These are phyloP conservation scores for Verticillium albo-atrum DNA, from an alignment of 2,329 filamentous ascomycete genomes.

Conservation along the genomic window DNA sequence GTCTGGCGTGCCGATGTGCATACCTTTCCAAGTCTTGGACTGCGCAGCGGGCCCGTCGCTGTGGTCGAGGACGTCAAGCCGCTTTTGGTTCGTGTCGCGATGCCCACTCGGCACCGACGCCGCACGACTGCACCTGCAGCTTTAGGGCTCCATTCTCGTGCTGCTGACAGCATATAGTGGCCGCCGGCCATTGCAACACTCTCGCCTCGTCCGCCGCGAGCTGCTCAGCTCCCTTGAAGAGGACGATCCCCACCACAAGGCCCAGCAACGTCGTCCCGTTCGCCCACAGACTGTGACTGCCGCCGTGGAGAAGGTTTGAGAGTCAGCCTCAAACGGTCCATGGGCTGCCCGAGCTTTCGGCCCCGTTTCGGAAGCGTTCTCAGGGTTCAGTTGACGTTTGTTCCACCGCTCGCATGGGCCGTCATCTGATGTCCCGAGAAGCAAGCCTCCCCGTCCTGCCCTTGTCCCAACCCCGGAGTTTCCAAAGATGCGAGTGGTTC, in stretches of 20 bases:
- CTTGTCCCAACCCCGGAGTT: slow-evolving; percentile 2
- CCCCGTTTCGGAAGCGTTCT: background rate
- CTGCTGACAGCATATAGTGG: background rate
- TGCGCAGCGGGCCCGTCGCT: background rate
- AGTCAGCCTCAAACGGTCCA: background rate
- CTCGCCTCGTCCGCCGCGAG: background rate
- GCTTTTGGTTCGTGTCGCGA: background rate
- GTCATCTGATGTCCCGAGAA: slow-evolving; percentile 10
- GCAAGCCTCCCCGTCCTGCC: background rate
- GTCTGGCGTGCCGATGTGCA: background rate
- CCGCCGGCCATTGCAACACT: background rate
- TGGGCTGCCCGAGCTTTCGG: background rate
- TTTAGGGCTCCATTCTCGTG: background rate
- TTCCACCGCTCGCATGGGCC: slow-evolving; percentile 8
- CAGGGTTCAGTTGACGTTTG: slow-evolving; percentile 9
- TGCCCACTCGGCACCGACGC: background rate
- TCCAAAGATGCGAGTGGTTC: slow-evolving; percentile 14
- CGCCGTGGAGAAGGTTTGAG: background rate
- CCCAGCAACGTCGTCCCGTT: background rate
- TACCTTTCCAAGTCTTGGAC: background rate
- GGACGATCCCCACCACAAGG: background rate
- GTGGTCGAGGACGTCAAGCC: background rate
- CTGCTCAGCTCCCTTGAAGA: background rate
- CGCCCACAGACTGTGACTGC: background rate
- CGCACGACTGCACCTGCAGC: background rate